Base-by-base conservation (phyloP, 148 eudicot species). In the Linanthus parryae region DNA sequence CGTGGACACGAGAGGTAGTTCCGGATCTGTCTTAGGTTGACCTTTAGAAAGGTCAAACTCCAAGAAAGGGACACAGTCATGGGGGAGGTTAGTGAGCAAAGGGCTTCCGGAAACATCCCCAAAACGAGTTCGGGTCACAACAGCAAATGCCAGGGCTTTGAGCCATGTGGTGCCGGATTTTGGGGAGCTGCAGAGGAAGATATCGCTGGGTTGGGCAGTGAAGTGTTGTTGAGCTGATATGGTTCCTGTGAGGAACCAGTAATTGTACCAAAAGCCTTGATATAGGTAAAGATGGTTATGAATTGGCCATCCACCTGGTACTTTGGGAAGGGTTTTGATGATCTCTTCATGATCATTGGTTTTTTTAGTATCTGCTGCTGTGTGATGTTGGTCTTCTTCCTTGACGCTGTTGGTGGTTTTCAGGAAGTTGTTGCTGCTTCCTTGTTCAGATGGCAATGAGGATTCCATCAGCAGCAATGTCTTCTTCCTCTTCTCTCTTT, bases 1-100 rank as follows among this genome's bases (percentile, higher is more conserved):
- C 4, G 72, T 68, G 15, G 57, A 28, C 54, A 61, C 23, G 21
- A 61, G 52, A 3, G 65, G 65, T 13, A 61, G 42, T n/a, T 52
- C 25, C 12, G 46, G 46, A 7, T 41, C 38, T 25, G 25, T 37
- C 19, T 16, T 31, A 40, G 15, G n/a, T 20, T 17, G 47, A 13
- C 37, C 10, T 35, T 13, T 15, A 36, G 1, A 29, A 48, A 28
- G 50, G 6, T 23, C 31, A n/a, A 26, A 3, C 18, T 60, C 56
- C 18, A 60, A 15, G 41, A 40, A 49, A 7, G 55, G 57, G 2
- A 50, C 35, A 22, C 43, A 41, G 10, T 30, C 49, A 18, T 50
- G 64, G 5, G 64, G 40, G 11, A 39, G 1, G 1, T 48, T 9
- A 18, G 47, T 5, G 12, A 24, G 37, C 12, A 60, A 23, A 16